Base-by-base conservation (phyloP, 495 filamentous ascomycete genomes). In the Podospora tetraspora region DNA sequence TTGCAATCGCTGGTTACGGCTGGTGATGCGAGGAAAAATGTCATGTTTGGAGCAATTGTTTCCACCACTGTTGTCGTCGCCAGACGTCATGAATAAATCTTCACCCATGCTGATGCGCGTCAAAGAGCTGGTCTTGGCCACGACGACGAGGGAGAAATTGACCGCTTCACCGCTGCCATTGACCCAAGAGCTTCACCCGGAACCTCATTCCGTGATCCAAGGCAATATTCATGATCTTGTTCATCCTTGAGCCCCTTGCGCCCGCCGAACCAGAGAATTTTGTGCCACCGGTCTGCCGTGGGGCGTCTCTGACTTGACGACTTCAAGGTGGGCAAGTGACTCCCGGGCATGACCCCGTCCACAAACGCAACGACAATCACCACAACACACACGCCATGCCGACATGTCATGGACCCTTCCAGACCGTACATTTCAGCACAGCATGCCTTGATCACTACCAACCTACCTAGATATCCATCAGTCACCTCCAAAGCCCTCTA, bases 1-100 rank as follows among this genome's bases (percentile, higher is more conserved):
- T 84, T 82, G 74, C 76, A 69, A 34, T 75, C 80, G 65, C 56
- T 80, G 86, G 88, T 82, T 82, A 19, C 80, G 79, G 70, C 85
- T 84, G 79, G 74, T 74, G 80, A 75, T 70, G 84, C 86, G 86
- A 87, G 83, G 89, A 91, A 91, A 88, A 77, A 12, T 13, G 62
- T 27, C 12, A 16, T 16, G 22, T 57, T 56, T 21, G 12, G 10
- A 61, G 1, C 10, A 7, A 1, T 5, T 5, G 1, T 19, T 30
- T 27, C 8, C 24, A 29, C 16, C 25, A 13, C 13, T 12, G 1
- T 19, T 43, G 34, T 13, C 12, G 34, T 37, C 12, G 9, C 34
- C 13, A 4, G 11, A 5, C 2, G 34, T 37, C 12, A 13, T 13
- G 34, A 16, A 37, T 12, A 37, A 37, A 37, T 11, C 13, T 13